phyloP scores from a whole-genome alignment of 257 asterid species.

The Solanum dulcamara region DNA sequence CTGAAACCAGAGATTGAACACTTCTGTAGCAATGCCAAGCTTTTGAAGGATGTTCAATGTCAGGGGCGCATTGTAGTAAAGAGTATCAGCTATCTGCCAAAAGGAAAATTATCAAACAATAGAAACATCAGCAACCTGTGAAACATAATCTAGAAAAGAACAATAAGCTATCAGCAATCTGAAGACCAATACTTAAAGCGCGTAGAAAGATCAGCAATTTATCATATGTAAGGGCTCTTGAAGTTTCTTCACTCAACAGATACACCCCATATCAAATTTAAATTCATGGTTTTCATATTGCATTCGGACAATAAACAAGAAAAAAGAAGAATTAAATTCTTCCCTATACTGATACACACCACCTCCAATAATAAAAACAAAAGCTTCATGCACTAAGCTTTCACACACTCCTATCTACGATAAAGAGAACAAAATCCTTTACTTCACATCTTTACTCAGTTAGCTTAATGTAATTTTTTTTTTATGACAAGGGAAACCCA shows the following conservation, averaged over 20 bases:
- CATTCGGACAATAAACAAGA: background rate
- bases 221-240: background rate
- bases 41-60: conserved; percentile 74
- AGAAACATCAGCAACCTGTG: conserved; percentile 3
- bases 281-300: background rate
- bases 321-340: background rate
- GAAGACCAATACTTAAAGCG: background rate
- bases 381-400: background rate
- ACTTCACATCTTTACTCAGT: too few relatives aligned
- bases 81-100: conserved; percentile 84
- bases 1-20: conserved; percentile 93
- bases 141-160: background rate
- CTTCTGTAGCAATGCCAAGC: conserved; percentile 80
- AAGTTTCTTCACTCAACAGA: background rate
- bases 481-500: too few relatives aligned
- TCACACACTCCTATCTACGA: too few relatives aligned
- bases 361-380: background rate
- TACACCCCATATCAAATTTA: background rate
- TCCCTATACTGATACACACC: background rate
- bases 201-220: background rate
- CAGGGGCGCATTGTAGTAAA: conserved; percentile 70
- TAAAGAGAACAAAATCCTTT: too few relatives aligned
- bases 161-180: background rate
- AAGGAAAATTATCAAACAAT: conserved; percentile 1
- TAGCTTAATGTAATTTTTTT: too few relatives aligned